Evolutionary conservation across 768 basidiomycete species (phyloP).

Genomic region (Pleurotus eryngii): DNA sequence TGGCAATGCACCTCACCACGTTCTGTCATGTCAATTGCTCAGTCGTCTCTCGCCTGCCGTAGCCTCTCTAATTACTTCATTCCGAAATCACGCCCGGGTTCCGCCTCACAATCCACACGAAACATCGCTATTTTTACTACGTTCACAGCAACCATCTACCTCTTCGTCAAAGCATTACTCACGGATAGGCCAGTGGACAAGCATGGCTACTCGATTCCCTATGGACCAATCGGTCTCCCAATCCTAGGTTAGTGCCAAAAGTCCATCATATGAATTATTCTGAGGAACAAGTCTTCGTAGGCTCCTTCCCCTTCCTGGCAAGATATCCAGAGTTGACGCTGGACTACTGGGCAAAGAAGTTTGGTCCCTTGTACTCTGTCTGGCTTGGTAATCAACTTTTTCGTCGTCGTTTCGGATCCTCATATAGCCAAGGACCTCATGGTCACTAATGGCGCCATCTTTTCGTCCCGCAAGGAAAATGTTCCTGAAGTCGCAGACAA

Average conservation of each 20-base stretch:
- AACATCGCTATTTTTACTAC: too few relatives aligned
- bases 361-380: conserved; percentile 41
- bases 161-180: conserved; percentile 8
- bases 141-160: conserved; percentile 18
- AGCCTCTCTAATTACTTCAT: too few relatives aligned
- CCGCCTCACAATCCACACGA: too few relatives aligned
- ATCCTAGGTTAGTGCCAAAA: conserved; percentile 16
- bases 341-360: conserved; percentile 39
- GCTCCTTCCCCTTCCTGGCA: conserved; percentile 36
- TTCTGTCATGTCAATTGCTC: too few relatives aligned
- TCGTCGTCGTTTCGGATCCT: conserved; percentile 43
- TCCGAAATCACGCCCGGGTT: too few relatives aligned
- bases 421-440: conserved; percentile 41
- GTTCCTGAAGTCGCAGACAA: conserved; percentile 42
- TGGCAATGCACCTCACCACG: too few relatives aligned
- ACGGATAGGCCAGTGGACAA: conserved; percentile 5
- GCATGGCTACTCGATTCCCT: conserved; percentile 17
- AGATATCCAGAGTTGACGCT: conserved; percentile 40
- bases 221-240: conserved; percentile 19
- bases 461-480: conserved; percentile 45
- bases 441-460: conserved; percentile 41
- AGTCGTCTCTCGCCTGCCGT: too few relatives aligned
- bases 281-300: conserved; percentile 10
- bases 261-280: not conserved
- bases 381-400: conserved; percentile 48